Evolutionary conservation across 768 basidiomycete genomes (phyloP).

Genomic region (Suillus decipiens): DNA sequence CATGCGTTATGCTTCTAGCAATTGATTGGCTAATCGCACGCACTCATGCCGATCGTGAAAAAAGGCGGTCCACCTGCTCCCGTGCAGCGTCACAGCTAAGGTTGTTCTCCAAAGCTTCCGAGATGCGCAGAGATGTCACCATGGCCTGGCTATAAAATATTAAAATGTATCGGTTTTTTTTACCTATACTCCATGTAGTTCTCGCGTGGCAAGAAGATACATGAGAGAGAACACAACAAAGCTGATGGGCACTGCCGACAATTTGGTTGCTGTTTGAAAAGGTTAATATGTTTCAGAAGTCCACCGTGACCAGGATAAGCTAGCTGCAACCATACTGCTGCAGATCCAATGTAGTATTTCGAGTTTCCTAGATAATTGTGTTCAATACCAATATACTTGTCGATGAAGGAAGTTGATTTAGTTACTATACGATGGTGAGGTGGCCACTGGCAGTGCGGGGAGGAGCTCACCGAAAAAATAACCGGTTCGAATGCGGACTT

Average conservation of each 20-base stretch:
- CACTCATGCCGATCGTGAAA: not conserved
- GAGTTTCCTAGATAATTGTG: not conserved
- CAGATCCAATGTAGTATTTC: not conserved
- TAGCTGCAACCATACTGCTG: not conserved
- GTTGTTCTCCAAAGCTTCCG: not conserved
- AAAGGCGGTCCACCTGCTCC: not conserved
- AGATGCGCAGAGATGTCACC: not conserved
- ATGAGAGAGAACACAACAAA: not conserved
- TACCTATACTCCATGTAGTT: not conserved
- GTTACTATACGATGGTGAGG: no score
- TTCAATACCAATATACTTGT: no score
- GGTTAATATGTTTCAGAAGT: not conserved
- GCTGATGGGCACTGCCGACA: not conserved
- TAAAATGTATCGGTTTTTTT: no score
- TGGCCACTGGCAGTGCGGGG: no score
- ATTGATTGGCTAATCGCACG: not conserved
- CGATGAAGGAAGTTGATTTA: no score
- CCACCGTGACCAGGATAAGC: no score
- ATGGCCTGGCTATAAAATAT: not conserved
- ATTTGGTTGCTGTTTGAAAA: not conserved
- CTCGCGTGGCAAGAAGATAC: no score
- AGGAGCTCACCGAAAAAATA: no score
- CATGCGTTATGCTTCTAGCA: not conserved
- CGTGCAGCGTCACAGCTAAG: not conserved
- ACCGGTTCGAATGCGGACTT: no score